Percentiles rank a stretch among this genome's conserved stretches.
These are phyloP conservation scores for Exophiala sideris DNA, from an alignment of 2,329 filamentous ascomycete genomes.

Conservation along the genomic window DNA sequence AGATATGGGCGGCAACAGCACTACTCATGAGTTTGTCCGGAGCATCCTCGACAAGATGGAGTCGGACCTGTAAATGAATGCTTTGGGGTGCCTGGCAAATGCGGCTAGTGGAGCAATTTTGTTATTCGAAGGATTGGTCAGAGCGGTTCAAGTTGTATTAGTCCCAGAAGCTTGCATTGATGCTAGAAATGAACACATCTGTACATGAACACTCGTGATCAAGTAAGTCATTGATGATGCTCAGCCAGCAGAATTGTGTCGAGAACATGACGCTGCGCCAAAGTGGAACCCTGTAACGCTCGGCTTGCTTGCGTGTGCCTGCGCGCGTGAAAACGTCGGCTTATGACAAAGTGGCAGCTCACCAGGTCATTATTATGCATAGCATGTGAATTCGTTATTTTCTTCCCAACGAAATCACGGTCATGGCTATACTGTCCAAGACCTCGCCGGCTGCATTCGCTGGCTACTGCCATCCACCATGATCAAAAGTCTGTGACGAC, in stretches of 20 bases:
- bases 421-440: slow-evolving; percentile 6
- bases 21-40: slow-evolving; percentile 91
- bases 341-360: neutral
- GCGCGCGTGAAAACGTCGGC: neutral
- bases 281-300: too few relatives aligned
- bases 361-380: neutral
- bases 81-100: neutral
- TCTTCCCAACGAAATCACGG: slow-evolving; percentile 7
- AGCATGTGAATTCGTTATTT: slow-evolving; percentile 17
- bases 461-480: slow-evolving; percentile 7
- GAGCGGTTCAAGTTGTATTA: neutral
- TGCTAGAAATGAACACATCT: slow-evolving; percentile 11
- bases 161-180: slow-evolving; percentile 4
- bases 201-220: neutral
- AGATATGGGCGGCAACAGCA: slow-evolving; percentile 90
- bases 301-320: too few relatives aligned
- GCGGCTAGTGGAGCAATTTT: neutral
- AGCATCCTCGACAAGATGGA: slow-evolving; percentile 97
- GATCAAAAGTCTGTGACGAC: slow-evolving; percentile 1
- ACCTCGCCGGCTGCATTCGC: neutral
- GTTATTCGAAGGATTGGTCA: neutral
- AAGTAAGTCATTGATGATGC: too few relatives aligned
- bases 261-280: too few relatives aligned
- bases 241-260: too few relatives aligned
- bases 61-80: slow-evolving; percentile 52